Conservation (phyloP, 2,329 filamentous ascomycete genomes). For the Cryphonectria nitschkei region DNA sequence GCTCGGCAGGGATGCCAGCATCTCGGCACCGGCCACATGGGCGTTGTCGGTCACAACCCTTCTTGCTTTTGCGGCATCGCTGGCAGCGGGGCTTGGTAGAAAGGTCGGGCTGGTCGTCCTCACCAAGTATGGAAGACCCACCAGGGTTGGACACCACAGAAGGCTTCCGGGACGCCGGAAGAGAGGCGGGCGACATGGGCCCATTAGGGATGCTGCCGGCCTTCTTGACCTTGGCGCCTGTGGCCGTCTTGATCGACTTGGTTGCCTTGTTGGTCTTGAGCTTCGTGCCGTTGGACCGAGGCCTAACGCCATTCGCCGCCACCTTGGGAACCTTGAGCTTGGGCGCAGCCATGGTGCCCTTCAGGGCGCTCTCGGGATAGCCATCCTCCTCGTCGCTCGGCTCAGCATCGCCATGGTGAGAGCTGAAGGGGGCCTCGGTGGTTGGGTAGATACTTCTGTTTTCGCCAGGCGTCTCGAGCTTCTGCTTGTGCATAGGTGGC, state of each 20-base stretch:
- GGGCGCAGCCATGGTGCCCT: conserved; percentile 43
- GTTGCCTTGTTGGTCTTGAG: conserved; percentile 44
- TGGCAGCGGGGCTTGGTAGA: conserved; percentile 97
- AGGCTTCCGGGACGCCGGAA: conserved; percentile 75
- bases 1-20: conserved; percentile 88
- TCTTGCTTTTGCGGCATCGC: conserved; percentile 98
- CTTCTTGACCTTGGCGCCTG: conserved; percentile 57
- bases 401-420: conserved; percentile 43
- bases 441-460: conserved; percentile 55
- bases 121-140: conserved; percentile 52
- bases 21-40: conserved; percentile 96
- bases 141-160: conserved; percentile 65
- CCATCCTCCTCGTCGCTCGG: conserved; percentile 65
- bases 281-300: conserved; percentile 43
- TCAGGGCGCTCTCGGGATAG: conserved; percentile 49
- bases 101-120: conserved; percentile 88
- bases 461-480: conserved; percentile 49
- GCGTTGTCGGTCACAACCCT: conserved; percentile 94
- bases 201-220: conserved; percentile 40
- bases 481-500: conserved; percentile 62
- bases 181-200: conserved; percentile 66
- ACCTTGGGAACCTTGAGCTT: conserved; percentile 46
- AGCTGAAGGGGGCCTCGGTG: conserved; percentile 57
- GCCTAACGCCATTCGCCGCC: conserved; percentile 42
- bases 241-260: conserved; percentile 42